Evolutionary conservation across 2,329 filamentous ascomycete genomes (phyloP).

Genomic region (Xylariaceae sp.): DNA sequence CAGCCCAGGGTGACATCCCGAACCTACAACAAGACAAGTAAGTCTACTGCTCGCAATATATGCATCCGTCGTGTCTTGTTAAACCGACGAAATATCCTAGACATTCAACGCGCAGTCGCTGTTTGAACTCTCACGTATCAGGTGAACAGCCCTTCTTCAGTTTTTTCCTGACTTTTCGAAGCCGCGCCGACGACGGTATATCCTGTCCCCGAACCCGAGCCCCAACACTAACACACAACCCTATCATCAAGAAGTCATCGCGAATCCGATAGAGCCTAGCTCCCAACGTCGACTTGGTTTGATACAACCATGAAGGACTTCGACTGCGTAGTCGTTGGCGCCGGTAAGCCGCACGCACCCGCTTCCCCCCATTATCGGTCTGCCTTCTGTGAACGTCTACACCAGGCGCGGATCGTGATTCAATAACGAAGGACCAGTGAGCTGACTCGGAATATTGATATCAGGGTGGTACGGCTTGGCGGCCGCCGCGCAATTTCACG

Average conservation of each 20-base stretch:
- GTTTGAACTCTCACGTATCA: neutral
- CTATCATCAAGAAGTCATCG: neutral
- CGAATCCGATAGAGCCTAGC: neutral
- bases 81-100: neutral
- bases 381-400: neutral
- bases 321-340: slow-evolving; percentile 46
- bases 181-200: too few species aligned
- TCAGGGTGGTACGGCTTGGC: slow-evolving; percentile 51
- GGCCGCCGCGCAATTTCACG: slow-evolving; percentile 55
- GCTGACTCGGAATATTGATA: neutral
- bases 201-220: neutral
- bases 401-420: neutral
- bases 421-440: neutral
- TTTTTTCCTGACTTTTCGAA: neutral
- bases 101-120: neutral
- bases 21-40: too few species aligned
- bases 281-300: neutral
- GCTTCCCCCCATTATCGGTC: neutral
- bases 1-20: neutral
- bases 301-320: slow-evolving; percentile 36
- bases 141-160: neutral
- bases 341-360: slow-evolving; percentile 41
- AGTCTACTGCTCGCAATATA: neutral
- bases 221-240: neutral
- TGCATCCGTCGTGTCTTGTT: neutral